Evolutionary conservation across 2,329 filamentous ascomycete genomes (phyloP).

Genomic region (Pseudogymnoascus sp.): DNA sequence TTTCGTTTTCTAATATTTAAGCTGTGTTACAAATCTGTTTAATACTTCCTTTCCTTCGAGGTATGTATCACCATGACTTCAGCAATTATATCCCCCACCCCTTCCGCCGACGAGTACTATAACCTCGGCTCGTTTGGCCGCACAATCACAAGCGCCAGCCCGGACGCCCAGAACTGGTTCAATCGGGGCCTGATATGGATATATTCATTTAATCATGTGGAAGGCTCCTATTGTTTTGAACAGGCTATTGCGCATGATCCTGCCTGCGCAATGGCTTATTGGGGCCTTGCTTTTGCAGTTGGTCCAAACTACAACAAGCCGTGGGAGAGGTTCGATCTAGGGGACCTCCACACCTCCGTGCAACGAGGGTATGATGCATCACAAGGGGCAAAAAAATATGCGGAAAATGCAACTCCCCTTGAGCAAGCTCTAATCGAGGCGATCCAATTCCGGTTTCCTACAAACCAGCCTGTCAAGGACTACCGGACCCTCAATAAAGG

Average conservation of each 20-base stretch:
- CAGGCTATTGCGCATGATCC: constrained; percentile 47
- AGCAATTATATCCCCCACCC: neutral
- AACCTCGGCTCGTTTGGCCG: constrained; percentile 52
- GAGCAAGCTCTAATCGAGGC: constrained; percentile 59
- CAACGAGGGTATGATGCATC: constrained; percentile 39
- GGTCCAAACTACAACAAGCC: constrained; percentile 76
- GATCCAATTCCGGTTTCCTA: constrained; percentile 53
- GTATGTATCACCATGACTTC: neutral
- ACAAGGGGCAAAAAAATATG: constrained; percentile 34
- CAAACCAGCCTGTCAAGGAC: constrained; percentile 38
- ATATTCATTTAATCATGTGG: constrained; percentile 71
- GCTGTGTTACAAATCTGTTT: neutral
- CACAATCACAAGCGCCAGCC: constrained; percentile 43
- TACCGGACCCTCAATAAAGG: constrained; percentile 46
- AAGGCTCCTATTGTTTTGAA: constrained; percentile 57
- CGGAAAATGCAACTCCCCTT: constrained; percentile 34
- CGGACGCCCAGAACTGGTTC: constrained; percentile 57
- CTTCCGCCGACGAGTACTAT: constrained; percentile 27
- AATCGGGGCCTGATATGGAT: constrained; percentile 64
- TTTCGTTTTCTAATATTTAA: neutral
- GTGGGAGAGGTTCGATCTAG: constrained; percentile 60
- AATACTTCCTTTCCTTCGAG: neutral
- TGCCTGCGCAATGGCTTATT: constrained; percentile 55
- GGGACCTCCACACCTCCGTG: constrained; percentile 47
- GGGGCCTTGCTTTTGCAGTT: constrained; percentile 62